Evolutionary conservation across 208 protist species (phyloP).

Genomic region (Crithidia bombi): DNA sequence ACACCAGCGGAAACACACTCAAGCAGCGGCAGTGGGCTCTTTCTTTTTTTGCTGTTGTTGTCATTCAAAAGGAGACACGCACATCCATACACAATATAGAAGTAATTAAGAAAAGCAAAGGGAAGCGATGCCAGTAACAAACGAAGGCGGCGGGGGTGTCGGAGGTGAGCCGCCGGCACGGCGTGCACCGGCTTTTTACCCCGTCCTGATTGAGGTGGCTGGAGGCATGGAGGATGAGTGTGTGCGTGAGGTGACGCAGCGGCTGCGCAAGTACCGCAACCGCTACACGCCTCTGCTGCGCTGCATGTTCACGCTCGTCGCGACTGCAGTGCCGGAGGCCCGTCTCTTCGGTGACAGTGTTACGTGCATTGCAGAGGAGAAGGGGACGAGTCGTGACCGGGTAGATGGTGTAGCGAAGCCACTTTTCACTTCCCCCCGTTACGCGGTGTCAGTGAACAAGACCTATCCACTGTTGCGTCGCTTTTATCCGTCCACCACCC

Average conservation of each 20-base stretch:
- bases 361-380: neutral
- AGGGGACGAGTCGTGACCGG: neutral
- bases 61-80: no score
- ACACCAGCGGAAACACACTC: no score
- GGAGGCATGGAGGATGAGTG: conserved; percentile 54
- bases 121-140: neutral
- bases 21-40: no score
- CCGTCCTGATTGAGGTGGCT: conserved; percentile 45
- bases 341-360: conserved; percentile 44
- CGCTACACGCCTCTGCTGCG: conserved; percentile 70
- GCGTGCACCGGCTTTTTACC: neutral
- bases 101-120: neutral
- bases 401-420: neutral
- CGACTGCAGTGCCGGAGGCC: conserved; percentile 37
- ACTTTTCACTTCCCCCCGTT: conserved; percentile 27
- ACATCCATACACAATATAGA: no score
- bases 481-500: conserved; percentile 13
- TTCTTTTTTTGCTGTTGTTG: no score
- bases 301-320: conserved; percentile 54
- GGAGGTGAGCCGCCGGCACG: neutral
- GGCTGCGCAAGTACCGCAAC: conserved; percentile 64
- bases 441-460: conserved; percentile 36
- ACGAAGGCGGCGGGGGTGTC: neutral
- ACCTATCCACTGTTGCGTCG: conserved; percentile 33
- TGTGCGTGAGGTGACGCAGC: conserved; percentile 34